Conservation (phyloP, 129 eudicot genomes). For the Erigeron canadensis region DNA sequence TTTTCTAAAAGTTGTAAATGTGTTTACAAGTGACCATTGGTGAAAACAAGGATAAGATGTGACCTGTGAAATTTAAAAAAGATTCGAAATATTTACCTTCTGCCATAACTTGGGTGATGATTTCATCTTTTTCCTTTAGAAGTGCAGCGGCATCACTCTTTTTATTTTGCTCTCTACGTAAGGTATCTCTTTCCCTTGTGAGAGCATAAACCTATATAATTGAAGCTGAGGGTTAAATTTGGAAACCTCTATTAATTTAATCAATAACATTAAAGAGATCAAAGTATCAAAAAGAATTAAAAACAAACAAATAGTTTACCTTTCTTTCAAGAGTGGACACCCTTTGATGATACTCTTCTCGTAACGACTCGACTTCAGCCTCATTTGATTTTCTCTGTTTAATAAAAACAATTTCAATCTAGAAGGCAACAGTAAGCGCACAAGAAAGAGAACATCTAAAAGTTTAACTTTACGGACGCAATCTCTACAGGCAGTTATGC, state of each 20-base stretch:
- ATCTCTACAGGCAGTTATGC: slow-evolving; percentile 9
- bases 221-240: neutral
- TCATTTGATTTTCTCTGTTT: slow-evolving; percentile 90
- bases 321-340: slow-evolving; percentile 92
- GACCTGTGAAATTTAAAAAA: neutral
- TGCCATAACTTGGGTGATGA: slow-evolving; percentile 94
- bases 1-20: neutral
- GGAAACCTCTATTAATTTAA: neutral
- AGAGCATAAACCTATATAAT: slow-evolving; percentile 81
- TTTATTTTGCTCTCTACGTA: slow-evolving; percentile 93
- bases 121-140: slow-evolving; percentile 96
- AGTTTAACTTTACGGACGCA: neutral
- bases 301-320: slow-evolving; percentile 33
- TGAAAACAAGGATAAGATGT: neutral
- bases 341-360: slow-evolving; percentile 94
- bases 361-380: slow-evolving; percentile 77
- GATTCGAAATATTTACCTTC: slow-evolving; percentile 53
- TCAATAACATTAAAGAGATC: neutral
- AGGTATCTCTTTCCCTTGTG: slow-evolving; percentile 90
- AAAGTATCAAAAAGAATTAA: neutral
- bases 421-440: neutral
- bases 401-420: neutral
- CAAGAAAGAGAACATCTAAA: neutral
- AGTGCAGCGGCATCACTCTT: slow-evolving; percentile 96
- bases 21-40: neutral